Base-by-base conservation (phyloP, 805 yeast species). In the Saccharomycopsis guyanensis region DNA sequence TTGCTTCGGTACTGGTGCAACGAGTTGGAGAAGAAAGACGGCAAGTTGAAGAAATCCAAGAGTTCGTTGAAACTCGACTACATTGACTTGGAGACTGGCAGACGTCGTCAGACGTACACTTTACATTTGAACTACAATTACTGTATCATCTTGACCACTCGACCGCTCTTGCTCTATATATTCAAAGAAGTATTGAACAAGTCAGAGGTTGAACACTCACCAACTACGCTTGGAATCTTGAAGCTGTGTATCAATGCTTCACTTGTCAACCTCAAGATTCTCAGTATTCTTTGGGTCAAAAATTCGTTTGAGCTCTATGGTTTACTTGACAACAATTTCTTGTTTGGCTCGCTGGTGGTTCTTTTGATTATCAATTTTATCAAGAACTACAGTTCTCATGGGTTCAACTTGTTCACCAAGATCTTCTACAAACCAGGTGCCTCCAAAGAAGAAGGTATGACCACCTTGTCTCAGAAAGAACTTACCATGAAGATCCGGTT, bases 221-320 rank as follows among this genome's bases (percentile, higher is more conserved):
- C 48, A 22, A 44, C 43, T 13, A 44, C 48, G 5, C 34, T 43
- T 22, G 50, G 40, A 20, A 43, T 47, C 22, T 25, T 47, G 19
- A 45, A 48, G 31, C 27, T 43, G 8, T 48, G 52, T 25, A 34
- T 45, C 5, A 34, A 45, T n/a, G 52, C 52, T 8, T n/a, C 52
- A 12, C 25, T 48, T 4, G 18, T 45, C 4, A 44, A 40, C 27
- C 31, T 45, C n/a, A 40, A 40, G 19, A 44, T 48, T 8, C 18
- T 45, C 8, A 35, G 40, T 16, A 20, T 45, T 3, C 34, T 45
- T 23, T 42, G 29, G 39, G n/a, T 10, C n/a, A 35, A 42, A 6
- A 19, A 18, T 15, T 10, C 19, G 5, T 23, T 22, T 18, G 40
- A 16, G 23, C 23, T 13, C 27, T 48, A 19, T 20, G 43, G 46